phyloP scores from a whole-genome alignment of 768 basidiomycete genomes.

The Crucibulum laeve region DNA sequence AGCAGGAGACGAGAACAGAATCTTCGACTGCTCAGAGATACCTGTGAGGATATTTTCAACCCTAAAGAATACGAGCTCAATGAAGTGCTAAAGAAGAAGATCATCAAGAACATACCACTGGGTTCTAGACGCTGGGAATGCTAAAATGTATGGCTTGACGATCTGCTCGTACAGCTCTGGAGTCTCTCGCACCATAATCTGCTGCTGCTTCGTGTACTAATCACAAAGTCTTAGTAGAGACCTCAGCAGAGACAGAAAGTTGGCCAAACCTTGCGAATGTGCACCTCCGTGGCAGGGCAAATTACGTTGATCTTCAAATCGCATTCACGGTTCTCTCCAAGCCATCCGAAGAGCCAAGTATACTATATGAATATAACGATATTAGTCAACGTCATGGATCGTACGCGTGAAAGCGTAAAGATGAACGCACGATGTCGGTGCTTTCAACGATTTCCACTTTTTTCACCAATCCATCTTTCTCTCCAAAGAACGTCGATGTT shows the following conservation, averaged over 20 bases:
- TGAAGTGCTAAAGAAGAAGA: background rate
- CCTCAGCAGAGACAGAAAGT: background rate
- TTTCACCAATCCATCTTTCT: constrained; percentile 30
- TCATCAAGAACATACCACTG: constrained; percentile 56
- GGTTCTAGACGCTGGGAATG: constrained; percentile 72
- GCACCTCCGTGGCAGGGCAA: constrained; percentile 85
- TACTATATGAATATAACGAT: constrained; percentile 45
- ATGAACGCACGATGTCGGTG: constrained; percentile 61
- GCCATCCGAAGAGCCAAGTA: constrained; percentile 75
- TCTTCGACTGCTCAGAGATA: constrained; percentile 64
- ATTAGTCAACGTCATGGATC: constrained; percentile 1
- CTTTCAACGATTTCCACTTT: constrained; percentile 45
- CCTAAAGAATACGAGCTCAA: constrained; percentile 38
- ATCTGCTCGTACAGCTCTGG: constrained; percentile 67
- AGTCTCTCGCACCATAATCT: constrained; percentile 77
- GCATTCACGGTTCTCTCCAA: constrained; percentile 35
- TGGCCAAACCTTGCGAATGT: constrained; percentile 70
- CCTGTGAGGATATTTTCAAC: constrained; percentile 82
- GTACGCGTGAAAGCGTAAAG: background rate
- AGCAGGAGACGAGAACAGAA: constrained; percentile 58
- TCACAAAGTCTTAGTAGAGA: background rate
- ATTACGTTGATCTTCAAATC: constrained; percentile 86
- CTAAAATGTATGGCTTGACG: constrained; percentile 74
- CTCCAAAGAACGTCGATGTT: constrained; percentile 31
- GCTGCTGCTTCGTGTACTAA: constrained; percentile 74